Base-by-base conservation (phyloP, 2,329 filamentous ascomycete genomes). In the Trichoderma koningii region DNA sequence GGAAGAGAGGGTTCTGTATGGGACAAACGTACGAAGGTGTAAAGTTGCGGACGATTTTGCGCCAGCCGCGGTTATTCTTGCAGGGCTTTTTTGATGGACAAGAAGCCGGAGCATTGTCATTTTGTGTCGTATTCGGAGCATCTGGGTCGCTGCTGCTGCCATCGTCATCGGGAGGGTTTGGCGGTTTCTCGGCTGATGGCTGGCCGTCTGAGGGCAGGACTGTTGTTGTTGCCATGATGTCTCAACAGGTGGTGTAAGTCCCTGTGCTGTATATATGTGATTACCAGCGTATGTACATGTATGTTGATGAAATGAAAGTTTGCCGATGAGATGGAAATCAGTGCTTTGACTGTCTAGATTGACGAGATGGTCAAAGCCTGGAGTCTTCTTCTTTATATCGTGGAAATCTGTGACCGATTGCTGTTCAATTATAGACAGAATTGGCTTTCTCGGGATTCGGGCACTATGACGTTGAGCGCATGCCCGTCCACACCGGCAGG, bases 41-140 rank as follows among this genome's bases (percentile, higher is more conserved):
- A 69, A 85, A 85, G 70, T 85, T 82, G 64, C 81, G 78, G 45
- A 83, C 76, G 41, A 83, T 76, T 66, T 77, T 77, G 64, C 79
- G 71, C 79, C 79, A 82, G 4, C 79, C 79, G 21, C 71, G 71
- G 26, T 75, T 73, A 34, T 79, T 72, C 62, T 76, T 75, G 60
- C 74, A 75, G 5, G 71, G 71, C 47, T 62, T 65, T 64, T 12
- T 52, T 21, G 50, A 63, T 28, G 60, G 66, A 63, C 52, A 53
- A 44, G 63, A 41, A 21, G 7, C 10, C 9, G 30, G 9, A 34
- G 38, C 26, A 41, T 50, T 52, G 34, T 26, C 4, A 67, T 64
- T 41, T 55, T 48, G 45, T 34, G 9, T 10, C 3, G 30, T 9
- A 14, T 14, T 4, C 63, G 64, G 48, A 55, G 64, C 51, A 23